Percentiles rank a stretch among this genome's conserved stretches.
Evolutionary conservation across 768 basidiomycete species (phyloP).

Genomic region (Boletus insuetus): DNA sequence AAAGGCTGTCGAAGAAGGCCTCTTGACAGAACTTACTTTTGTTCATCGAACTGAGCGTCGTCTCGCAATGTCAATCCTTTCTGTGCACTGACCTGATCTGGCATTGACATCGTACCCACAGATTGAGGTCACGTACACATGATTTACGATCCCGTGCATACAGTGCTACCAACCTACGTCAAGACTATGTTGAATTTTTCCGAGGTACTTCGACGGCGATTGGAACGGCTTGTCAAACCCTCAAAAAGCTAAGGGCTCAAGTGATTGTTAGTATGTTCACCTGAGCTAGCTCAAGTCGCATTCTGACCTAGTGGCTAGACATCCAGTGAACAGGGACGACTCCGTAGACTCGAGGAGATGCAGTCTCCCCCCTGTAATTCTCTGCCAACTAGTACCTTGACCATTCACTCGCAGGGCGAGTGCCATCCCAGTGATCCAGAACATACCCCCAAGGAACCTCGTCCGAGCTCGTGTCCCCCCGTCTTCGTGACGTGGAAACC

Average conservation of each 20-base stretch:
- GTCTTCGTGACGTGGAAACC: no score
- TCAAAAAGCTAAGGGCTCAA: background rate
- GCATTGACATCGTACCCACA: background rate
- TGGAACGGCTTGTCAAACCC: background rate
- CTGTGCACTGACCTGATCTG: no score
- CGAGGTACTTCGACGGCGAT: constrained; percentile 1
- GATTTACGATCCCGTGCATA: background rate
- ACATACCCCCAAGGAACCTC: no score
- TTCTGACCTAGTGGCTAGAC: background rate
- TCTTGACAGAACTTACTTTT: background rate
- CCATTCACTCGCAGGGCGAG: no score
- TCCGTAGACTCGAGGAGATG: no score
- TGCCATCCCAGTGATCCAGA: no score
- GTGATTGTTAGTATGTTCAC: background rate
- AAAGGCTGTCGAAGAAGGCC: constrained; percentile 3
- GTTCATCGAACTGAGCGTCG: background rate
- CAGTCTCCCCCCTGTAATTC: no score
- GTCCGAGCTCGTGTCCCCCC: no score
- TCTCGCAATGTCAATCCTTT: background rate
- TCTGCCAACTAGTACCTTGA: no score
- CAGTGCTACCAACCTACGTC: background rate
- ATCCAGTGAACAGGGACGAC: background rate
- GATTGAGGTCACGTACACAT: background rate
- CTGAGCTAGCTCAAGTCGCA: background rate
- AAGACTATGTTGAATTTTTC: no score